Conservation (phyloP, 1,139 yeast species). For the Schizosaccharomyces versatilis region DNA sequence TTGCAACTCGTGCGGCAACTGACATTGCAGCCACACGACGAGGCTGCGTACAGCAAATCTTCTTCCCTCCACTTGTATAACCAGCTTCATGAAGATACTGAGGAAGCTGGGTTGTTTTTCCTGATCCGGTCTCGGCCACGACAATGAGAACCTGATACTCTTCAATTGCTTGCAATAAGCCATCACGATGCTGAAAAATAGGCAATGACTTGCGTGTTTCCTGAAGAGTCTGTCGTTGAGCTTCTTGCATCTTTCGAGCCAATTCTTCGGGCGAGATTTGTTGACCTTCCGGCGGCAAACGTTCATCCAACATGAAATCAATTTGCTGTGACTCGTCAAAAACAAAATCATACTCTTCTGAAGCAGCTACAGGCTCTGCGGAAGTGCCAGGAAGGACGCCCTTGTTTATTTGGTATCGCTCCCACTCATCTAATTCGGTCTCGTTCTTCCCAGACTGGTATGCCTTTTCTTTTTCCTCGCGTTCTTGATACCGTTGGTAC, state of each 20-base stretch:
- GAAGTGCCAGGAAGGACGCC: slow-evolving; percentile 19
- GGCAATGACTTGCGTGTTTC: slow-evolving; percentile 49
- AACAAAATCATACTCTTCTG: slow-evolving; percentile 50
- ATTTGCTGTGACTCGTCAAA: slow-evolving; percentile 61
- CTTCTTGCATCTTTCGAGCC: slow-evolving; percentile 23
- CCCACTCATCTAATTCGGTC: slow-evolving; percentile 27
- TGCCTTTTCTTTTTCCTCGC: slow-evolving; percentile 15
- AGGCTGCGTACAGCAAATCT: slow-evolving; percentile 86
- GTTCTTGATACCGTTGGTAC: slow-evolving; percentile 18
- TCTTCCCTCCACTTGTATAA: slow-evolving; percentile 27
- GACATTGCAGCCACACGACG: slow-evolving; percentile 89
- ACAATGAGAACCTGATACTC: slow-evolving; percentile 59
- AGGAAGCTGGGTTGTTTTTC: slow-evolving; percentile 88
- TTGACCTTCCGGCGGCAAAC: slow-evolving; percentile 2
- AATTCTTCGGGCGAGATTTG: slow-evolving; percentile 15
- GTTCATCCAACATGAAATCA: slow-evolving; percentile 32
- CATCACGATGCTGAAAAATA: slow-evolving; percentile 41
- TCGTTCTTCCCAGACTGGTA: slow-evolving; percentile 14
- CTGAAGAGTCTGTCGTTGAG: slow-evolving; percentile 20
- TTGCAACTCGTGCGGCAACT: slow-evolving; percentile 78
- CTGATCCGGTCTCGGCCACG: slow-evolving; percentile 95
- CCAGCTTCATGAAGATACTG: slow-evolving; percentile 76
- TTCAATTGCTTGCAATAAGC: slow-evolving; percentile 39
- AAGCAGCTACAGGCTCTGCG: slow-evolving; percentile 12
- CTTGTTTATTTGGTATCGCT: slow-evolving; percentile 33